phyloP scores from a whole-genome alignment of 2,329 filamentous ascomycete genomes.

The Beauveria pseudobassiana region DNA sequence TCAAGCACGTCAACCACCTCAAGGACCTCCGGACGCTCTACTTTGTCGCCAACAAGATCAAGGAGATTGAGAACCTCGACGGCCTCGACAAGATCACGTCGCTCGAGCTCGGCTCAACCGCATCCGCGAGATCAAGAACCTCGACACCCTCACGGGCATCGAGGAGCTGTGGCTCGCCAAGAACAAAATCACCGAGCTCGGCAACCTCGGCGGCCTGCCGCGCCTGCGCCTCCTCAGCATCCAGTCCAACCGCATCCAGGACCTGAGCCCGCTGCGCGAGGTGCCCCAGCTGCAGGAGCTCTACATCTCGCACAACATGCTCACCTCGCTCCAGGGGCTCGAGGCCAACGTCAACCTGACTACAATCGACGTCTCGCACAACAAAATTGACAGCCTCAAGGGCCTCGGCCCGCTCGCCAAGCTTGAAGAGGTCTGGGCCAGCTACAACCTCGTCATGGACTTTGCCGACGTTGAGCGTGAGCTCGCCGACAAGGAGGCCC shows the following conservation, averaged over 20 bases:
- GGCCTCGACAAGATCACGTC: constrained; percentile 68
- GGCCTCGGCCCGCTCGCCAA: constrained; percentile 62
- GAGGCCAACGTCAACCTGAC: constrained; percentile 59
- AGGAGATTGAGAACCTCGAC: constrained; percentile 76
- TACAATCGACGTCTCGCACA: constrained; percentile 84
- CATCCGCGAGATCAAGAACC: constrained; percentile 79
- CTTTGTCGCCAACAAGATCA: constrained; percentile 92
- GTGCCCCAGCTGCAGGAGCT: constrained; percentile 79
- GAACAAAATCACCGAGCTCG: constrained; percentile 87
- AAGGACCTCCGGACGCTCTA: constrained; percentile 75
- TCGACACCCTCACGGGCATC: constrained; percentile 69
- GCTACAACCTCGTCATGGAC: constrained; percentile 72
- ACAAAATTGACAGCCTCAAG: constrained; percentile 67
- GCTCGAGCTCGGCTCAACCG: constrained; percentile 85
- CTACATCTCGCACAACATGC: constrained; percentile 91
- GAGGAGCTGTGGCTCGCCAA: constrained; percentile 91
- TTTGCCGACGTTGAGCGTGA: constrained; percentile 77
- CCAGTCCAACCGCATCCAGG: constrained; percentile 85
- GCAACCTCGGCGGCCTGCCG: constrained; percentile 63
- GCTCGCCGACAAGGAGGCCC: constrained; percentile 66
- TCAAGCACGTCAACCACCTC: constrained; percentile 78
- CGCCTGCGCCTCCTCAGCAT: constrained; percentile 86
- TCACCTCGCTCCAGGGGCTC: constrained; percentile 69
- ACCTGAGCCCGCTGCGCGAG: constrained; percentile 66
- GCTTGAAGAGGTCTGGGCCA: constrained; percentile 90